A percentile compares a stretch with the other conserved stretches of the same genome.
Evolutionary conservation across 108 stramenopile genomes (phyloP).

Genomic region (Nannochloropsis salina): DNA sequence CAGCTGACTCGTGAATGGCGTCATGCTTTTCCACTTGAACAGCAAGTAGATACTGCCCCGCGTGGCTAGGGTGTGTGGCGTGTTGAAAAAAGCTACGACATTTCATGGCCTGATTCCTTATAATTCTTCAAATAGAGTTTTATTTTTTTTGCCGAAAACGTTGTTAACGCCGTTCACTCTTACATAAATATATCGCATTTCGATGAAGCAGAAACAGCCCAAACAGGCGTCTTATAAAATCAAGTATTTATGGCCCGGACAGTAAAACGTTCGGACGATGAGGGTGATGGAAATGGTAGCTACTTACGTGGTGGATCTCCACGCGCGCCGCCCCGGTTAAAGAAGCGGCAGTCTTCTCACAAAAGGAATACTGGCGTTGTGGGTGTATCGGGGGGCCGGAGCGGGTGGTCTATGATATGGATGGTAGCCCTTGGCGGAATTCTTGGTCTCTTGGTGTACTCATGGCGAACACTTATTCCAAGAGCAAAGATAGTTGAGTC

Average conservation of each 20-base stretch:
- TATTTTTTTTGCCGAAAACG: no score
- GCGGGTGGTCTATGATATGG: not conserved
- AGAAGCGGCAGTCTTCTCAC: slow-evolving; percentile 9
- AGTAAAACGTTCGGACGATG: slow-evolving; percentile 8
- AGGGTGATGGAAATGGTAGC: not conserved
- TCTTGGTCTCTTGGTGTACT: not conserved
- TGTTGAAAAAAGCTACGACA: no score
- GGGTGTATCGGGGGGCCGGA: not conserved
- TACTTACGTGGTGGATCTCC: not conserved
- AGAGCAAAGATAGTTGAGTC: not conserved
- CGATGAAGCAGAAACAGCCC: no score
- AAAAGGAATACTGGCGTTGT: not conserved
- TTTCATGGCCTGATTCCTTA: no score
- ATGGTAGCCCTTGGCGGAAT: not conserved
- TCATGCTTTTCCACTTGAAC: no score
- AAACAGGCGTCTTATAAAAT: not conserved
- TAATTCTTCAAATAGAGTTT: no score
- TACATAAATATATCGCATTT: no score
- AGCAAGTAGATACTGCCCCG: no score
- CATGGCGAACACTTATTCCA: not conserved
- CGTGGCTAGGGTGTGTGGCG: no score
- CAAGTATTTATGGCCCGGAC: not conserved
- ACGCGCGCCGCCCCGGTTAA: not conserved
- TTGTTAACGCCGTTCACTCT: no score
- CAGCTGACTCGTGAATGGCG: no score